Conservation (phyloP, 805 yeast genomes). For the Yarrowia sp. region DNA sequence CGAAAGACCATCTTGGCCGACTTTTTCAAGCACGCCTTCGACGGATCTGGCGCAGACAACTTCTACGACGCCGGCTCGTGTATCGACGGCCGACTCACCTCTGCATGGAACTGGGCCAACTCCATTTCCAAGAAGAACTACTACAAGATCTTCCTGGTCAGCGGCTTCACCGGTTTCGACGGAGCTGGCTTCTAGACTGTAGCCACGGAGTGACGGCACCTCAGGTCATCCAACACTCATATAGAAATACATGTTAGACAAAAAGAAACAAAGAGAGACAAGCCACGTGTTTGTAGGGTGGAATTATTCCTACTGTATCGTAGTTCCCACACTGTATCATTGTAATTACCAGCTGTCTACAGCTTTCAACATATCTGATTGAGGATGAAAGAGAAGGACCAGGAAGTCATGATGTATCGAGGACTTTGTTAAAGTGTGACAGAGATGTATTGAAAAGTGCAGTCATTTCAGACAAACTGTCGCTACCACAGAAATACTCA, state of each 20-base stretch:
- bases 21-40: slow-evolving; percentile 67
- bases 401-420: too few relatives aligned
- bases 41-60: slow-evolving; percentile 85
- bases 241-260: background rate
- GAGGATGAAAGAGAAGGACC: too few relatives aligned
- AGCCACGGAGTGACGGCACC: slow-evolving; percentile 21
- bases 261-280: too few relatives aligned
- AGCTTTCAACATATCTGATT: too few relatives aligned
- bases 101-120: slow-evolving; percentile 86
- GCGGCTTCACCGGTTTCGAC: slow-evolving; percentile 79
- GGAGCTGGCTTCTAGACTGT: slow-evolving; percentile 57
- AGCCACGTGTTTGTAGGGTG: too few relatives aligned
- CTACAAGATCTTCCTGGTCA: slow-evolving; percentile 64
- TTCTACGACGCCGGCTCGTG: slow-evolving; percentile 85
- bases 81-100: slow-evolving; percentile 80
- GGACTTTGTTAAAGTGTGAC: too few relatives aligned
- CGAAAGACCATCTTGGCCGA: slow-evolving; percentile 57
- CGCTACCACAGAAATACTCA: too few relatives aligned
- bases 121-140: slow-evolving; percentile 71
- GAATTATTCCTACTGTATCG: too few relatives aligned
- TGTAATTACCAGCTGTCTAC: too few relatives aligned
- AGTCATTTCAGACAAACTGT: too few relatives aligned
- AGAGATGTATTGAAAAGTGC: too few relatives aligned
- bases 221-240: slow-evolving; percentile 24
- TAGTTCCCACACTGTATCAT: too few relatives aligned